Conservation (phyloP, 78 protist species). For the Dictyostelium intermedium region DNA sequence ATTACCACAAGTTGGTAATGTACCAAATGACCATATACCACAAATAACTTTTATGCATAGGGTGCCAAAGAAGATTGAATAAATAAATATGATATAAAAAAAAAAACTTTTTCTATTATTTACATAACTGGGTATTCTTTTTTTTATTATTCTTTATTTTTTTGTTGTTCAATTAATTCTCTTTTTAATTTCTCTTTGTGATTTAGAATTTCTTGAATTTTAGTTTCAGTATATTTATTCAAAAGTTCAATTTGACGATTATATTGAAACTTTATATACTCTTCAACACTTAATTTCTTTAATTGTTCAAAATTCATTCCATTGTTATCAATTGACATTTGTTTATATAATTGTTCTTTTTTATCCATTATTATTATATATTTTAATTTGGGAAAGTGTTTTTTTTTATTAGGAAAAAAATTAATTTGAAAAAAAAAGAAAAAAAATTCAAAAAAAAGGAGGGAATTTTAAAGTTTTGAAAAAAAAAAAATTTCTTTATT, state of each 20-base stretch:
- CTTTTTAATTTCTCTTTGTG: slow-evolving; percentile 5
- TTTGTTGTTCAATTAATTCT: not conserved
- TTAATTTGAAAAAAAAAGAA: not conserved
- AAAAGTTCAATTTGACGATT: not conserved
- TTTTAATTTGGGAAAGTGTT: too few species aligned
- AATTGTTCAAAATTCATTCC: not conserved
- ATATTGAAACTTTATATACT: not conserved
- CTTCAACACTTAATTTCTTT: slow-evolving; percentile 8
- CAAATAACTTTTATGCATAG: slow-evolving; percentile 38
- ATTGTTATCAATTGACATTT: not conserved
- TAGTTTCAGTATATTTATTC: not conserved
- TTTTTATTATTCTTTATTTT: not conserved
- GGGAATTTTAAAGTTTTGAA: not conserved
- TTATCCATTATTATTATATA: not conserved
- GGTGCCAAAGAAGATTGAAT: slow-evolving; percentile 1
- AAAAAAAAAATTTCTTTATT: too few species aligned
- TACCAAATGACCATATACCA: not conserved
- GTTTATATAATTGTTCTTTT: not conserved
- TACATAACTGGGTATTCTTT: not conserved
- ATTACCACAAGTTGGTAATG: slow-evolving; percentile 21
- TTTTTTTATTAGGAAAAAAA: not conserved
- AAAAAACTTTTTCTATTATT: not conserved
- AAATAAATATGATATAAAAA: not conserved
- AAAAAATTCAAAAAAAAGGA: not conserved
- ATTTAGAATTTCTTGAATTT: not conserved